Evolutionary conservation across 106 monocot genomes (phyloP).

Genomic region (Cymbidium sinense): DNA sequence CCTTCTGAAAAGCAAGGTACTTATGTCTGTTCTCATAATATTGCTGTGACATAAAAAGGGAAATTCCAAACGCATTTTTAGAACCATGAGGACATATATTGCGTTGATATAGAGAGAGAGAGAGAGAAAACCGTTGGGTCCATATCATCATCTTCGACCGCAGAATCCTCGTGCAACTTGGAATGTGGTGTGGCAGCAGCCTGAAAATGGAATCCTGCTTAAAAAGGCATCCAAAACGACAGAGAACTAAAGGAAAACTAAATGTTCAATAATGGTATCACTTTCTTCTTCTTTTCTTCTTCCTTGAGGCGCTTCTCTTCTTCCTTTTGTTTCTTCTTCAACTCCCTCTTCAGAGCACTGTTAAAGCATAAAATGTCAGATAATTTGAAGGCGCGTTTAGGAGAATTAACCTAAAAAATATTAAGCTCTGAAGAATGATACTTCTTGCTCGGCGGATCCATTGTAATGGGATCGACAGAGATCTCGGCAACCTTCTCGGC

Average conservation of each 20-base stretch:
- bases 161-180: conserved; percentile 27
- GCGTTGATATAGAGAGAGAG: not conserved
- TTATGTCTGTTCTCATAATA: conserved; percentile 84
- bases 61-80: not conserved
- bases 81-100: not conserved
- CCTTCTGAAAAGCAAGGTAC: conserved; percentile 39
- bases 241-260: not conserved
- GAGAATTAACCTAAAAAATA: not conserved
- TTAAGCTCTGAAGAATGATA: not conserved
- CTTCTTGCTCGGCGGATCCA: conserved; percentile 46
- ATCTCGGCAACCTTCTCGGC: conserved; percentile 25
- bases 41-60: conserved; percentile 40
- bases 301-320: conserved; percentile 43
- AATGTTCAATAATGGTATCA: not conserved
- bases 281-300: conserved; percentile 53
- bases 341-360: conserved; percentile 52
- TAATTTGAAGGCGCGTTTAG: not conserved
- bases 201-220: conserved; percentile 2
- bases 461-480: conserved; percentile 14
- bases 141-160: conserved; percentile 73
- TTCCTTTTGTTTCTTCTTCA: conserved; percentile 55
- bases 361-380: not conserved
- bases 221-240: not conserved
- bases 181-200: conserved; percentile 15
- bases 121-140: conserved; percentile 51